Base-by-base conservation (phyloP, 2,329 filamentous ascomycete genomes). In the Rutstroemia sp. region DNA sequence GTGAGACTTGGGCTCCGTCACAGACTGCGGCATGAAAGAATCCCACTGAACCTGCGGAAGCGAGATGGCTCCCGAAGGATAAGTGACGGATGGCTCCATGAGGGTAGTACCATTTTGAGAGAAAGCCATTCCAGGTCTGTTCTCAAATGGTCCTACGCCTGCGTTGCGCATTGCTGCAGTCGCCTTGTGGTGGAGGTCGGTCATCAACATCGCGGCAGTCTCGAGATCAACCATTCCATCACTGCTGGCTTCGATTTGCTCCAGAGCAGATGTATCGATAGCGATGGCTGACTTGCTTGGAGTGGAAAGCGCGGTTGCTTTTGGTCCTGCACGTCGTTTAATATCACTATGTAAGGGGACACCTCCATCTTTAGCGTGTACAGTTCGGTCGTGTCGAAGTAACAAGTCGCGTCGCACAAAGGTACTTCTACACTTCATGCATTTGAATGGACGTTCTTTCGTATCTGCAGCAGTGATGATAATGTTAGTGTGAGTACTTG, bases 391-490 rank as follows among this genome's bases (percentile, higher is more conserved):
- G 77, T 99, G 94, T 72, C 94, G 88, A 65, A 99, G 85, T 53
- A 99, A 85, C 61, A 99, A 81, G 76, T 99, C 94, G 74, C 94
- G 90, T 72, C 94, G 90, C 67, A 99, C 94, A 72, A 99, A 99
- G 60, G 94, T 99, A 79, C 92, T 96, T 70, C 92, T 83, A 75
- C 94, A 99, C 77, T 99, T 99, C 78, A 90, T 81, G 75, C 94
- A 99, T 74, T 97, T 97, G 81, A 99, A 99, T 39, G 94, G 94
- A 62, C 94, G 87, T 75, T 97, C 94, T 76, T 99, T 99, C 63
- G 94, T 99, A 74, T 97, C 92, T 97, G 73, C 60, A 57, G 12
- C 2, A 34, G 10, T 23, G 14, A 49, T 58, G 60, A 61, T 14
- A 42, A 49, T 37, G 48, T 62, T 60, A 62, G 48, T 42, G 49